Conservation (phyloP, 371 early-diverging fungal species). For the Circinella umbellata region DNA sequence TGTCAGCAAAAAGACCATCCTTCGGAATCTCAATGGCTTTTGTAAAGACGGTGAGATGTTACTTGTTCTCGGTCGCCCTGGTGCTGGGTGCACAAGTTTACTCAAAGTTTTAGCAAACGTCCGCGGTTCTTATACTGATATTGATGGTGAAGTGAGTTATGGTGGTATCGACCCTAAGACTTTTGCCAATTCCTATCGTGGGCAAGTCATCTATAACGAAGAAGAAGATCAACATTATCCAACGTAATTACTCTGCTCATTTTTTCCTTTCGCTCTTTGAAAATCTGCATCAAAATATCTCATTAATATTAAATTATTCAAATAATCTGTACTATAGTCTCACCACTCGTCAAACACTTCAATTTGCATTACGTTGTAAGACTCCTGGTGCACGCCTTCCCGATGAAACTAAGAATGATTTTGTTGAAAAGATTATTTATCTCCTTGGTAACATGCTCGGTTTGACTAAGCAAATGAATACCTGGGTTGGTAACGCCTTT, state of each 20-base stretch:
- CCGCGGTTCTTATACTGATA: conserved; percentile 56
- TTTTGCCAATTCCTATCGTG: conserved; percentile 56
- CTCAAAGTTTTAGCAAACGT: conserved; percentile 72
- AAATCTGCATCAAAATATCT: background rate
- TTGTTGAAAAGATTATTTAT: conserved; percentile 51
- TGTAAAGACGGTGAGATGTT: conserved; percentile 74
- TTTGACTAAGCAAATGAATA: conserved; percentile 73
- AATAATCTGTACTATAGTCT: conserved; percentile 16
- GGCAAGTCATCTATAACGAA: conserved; percentile 69
- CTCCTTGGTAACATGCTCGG: conserved; percentile 75
- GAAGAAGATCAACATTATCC: conserved; percentile 80
- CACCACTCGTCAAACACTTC: conserved; percentile 68
- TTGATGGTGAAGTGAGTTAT: conserved; percentile 62
- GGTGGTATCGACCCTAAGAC: conserved; percentile 62
- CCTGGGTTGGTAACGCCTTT: conserved; percentile 83
- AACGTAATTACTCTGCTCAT: conserved; percentile 19
- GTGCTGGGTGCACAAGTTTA: conserved; percentile 71
- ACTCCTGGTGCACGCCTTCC: conserved; percentile 62
- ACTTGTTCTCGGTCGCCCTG: conserved; percentile 73
- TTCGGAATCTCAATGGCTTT: conserved; percentile 62
- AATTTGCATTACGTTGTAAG: conserved; percentile 67
- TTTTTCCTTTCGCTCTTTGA: too few species aligned
- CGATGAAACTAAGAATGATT: conserved; percentile 42
- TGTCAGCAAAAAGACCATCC: conserved; percentile 37
- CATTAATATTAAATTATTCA: background rate